These are phyloP conservation scores for Kentomonas sorsogonicus DNA, from an alignment of 208 protist species.

Conservation along the genomic window DNA sequence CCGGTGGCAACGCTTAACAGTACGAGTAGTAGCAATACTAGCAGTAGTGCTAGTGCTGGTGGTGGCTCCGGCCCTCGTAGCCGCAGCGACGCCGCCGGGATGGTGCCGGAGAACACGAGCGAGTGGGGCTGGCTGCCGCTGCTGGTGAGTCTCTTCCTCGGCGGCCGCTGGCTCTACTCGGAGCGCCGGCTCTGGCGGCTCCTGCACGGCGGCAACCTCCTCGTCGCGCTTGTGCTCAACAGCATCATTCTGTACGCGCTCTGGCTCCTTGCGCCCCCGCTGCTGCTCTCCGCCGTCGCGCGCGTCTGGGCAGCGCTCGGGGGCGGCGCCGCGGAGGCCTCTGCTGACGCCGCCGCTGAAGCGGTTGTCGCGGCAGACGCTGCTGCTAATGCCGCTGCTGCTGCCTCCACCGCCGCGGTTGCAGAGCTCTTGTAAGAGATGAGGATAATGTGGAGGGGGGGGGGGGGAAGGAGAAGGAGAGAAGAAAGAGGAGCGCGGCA, in stretches of 20 bases:
- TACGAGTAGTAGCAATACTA: neutral
- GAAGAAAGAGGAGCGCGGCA: too few species aligned
- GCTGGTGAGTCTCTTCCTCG: conserved; percentile 96
- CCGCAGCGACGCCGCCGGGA: neutral
- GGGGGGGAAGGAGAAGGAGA: too few species aligned
- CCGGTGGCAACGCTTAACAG: neutral
- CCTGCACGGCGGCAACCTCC: conserved; percentile 43
- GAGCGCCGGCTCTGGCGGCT: conserved; percentile 30
- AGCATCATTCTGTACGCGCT: conserved; percentile 13
- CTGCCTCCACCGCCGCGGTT: too few species aligned
- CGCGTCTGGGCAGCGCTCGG: too few species aligned
- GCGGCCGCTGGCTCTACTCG: conserved; percentile 67
- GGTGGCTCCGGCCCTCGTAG: neutral
- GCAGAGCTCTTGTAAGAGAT: too few species aligned
- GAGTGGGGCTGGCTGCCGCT: conserved; percentile 92
- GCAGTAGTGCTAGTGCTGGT: neutral
- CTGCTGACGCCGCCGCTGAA: too few species aligned
- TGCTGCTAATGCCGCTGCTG: too few species aligned
- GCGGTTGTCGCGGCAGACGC: too few species aligned
- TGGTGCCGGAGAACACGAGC: conserved; percentile 40
- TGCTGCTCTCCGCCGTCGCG: too few species aligned
- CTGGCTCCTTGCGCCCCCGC: too few species aligned
- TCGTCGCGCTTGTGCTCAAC: conserved; percentile 29
- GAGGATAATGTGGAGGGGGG: too few species aligned
- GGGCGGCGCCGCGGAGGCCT: too few species aligned